These are phyloP conservation scores for Colletotrichum spinosum DNA, from an alignment of 2,329 filamentous ascomycete species.

Conservation along the genomic window DNA sequence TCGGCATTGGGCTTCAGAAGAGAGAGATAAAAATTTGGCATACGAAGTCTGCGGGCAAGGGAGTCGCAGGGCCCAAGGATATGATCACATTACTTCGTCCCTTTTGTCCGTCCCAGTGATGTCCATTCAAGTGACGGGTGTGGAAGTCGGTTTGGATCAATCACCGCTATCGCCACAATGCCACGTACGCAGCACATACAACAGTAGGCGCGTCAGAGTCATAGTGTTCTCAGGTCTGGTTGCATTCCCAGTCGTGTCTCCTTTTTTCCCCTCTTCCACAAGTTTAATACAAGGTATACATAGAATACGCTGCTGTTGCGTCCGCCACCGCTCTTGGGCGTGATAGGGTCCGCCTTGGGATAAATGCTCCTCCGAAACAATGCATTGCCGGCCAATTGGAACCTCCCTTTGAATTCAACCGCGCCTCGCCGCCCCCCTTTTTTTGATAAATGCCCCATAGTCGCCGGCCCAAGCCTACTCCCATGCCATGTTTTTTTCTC, in stretches of 20 bases:
- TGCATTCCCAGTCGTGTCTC: neutral
- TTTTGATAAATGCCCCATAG: constrained; percentile 6
- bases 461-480: constrained; percentile 12
- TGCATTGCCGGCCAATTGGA: too few species aligned
- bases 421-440: neutral
- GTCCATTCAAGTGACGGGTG: neutral
- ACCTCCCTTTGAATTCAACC: neutral
- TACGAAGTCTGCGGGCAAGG: neutral
- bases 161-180: too few species aligned
- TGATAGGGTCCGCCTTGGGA: too few species aligned
- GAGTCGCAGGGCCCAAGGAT: neutral
- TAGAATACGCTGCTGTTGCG: too few species aligned
- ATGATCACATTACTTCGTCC: neutral
- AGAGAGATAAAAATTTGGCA: neutral
- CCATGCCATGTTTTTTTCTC: neutral
- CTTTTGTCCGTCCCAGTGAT: neutral
- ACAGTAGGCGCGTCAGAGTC: too few species aligned
- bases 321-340: too few species aligned
- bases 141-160: too few species aligned
- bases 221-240: too few species aligned
- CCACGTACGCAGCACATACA: too few species aligned
- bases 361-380: constrained; percentile 5
- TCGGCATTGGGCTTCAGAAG: constrained; percentile 7
- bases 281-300: neutral
- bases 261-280: neutral